These are phyloP conservation scores for Euryodendron excelsum DNA, from an alignment of 148 eudicot genomes.

Conservation along the genomic window DNA sequence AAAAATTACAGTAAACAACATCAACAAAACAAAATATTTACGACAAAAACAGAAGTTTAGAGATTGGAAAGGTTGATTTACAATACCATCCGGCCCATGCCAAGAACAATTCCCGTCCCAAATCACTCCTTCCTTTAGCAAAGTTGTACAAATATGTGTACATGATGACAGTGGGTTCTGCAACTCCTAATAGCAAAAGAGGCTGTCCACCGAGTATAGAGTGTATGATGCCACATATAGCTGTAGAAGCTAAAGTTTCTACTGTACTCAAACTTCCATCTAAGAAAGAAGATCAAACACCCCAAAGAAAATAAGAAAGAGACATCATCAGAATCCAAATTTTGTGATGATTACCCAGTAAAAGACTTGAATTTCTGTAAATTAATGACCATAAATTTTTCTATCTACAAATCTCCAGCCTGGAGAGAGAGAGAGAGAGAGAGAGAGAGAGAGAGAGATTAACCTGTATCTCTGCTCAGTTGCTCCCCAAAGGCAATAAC, in stretches of 20 bases:
- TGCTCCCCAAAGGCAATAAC: conserved; percentile 68
- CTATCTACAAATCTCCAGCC: background rate
- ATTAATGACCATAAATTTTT: background rate
- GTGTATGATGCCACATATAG: conserved; percentile 55
- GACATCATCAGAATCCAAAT: background rate
- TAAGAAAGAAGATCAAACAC: conserved; percentile 1
- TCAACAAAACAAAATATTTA: background rate
- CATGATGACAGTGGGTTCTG: conserved; percentile 62
- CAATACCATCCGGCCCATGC: conserved; percentile 53
- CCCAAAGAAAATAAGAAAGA: background rate
- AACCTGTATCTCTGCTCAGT: conserved; percentile 55
- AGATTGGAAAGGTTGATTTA: background rate
- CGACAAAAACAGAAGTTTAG: background rate
- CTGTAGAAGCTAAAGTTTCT: conserved; percentile 47
- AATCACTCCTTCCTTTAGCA: conserved; percentile 26
- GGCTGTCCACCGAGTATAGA: conserved; percentile 55
- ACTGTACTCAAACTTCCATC: conserved; percentile 43
- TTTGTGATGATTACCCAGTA: background rate
- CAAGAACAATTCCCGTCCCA: conserved; percentile 36
- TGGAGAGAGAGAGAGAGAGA: background rate
- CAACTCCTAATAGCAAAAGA: conserved; percentile 53
- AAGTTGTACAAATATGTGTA: conserved; percentile 48
- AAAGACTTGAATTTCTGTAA: background rate
- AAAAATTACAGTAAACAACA: background rate
- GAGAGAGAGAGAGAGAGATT: background rate